Conservation (phyloP, 768 basidiomycete genomes). For the Gelatoporia subvermispora region DNA sequence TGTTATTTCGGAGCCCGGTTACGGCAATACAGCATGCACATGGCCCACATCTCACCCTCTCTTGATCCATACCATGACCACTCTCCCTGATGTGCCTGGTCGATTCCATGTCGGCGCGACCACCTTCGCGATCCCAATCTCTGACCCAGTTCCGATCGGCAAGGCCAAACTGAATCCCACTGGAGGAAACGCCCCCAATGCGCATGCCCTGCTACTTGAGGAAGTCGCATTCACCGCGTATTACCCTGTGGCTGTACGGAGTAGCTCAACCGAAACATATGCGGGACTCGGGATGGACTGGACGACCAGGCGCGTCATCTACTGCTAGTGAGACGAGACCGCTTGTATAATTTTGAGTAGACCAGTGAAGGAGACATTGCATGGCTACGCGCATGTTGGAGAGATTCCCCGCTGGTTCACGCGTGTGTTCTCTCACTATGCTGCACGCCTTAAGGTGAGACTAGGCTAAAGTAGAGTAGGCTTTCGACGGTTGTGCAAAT, state of each 20-base stretch:
- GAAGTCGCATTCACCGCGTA: constrained; percentile 63
- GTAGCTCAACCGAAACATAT: too few species aligned
- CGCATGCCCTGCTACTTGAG: constrained; percentile 48
- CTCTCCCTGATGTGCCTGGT: constrained; percentile 39
- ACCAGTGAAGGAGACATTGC: constrained; percentile 10
- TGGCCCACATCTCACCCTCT: too few species aligned
- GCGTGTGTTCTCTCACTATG: not conserved
- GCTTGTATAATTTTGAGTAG: not conserved
- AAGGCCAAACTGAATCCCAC: constrained; percentile 31
- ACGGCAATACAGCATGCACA: too few species aligned
- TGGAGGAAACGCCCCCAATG: constrained; percentile 15
- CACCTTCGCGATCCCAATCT: constrained; percentile 47
- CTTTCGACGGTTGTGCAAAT: not conserved
- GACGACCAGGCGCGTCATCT: not conserved
- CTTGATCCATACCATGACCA: constrained; percentile 35
- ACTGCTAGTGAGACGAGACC: not conserved
- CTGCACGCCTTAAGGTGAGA: constrained; percentile 8
- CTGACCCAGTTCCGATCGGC: constrained; percentile 35
- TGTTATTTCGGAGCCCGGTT: too few species aligned
- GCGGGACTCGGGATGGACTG: too few species aligned
- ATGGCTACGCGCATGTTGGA: constrained; percentile 15
- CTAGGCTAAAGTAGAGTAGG: not conserved
- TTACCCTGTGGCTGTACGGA: constrained; percentile 47
- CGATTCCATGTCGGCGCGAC: constrained; percentile 55
- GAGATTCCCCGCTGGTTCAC: constrained; percentile 3